Percentiles rank a stretch among this genome's conserved stretches.
Evolutionary conservation across 75 land plant genomes (phyloP).

Genomic region (Adiantum capillusveneris): DNA sequence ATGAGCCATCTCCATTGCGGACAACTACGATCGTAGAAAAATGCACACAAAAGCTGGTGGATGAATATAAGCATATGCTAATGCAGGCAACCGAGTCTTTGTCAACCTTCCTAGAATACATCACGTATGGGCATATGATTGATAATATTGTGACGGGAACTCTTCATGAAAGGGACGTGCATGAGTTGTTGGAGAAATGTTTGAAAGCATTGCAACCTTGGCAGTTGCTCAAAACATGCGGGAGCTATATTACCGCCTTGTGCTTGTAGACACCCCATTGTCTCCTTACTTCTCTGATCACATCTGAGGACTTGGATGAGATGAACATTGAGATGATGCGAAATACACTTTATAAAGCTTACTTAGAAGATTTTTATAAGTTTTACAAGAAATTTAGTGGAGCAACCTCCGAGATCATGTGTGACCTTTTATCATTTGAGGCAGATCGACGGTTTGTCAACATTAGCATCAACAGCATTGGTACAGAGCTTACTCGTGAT

Average conservation of each 20-base stretch:
- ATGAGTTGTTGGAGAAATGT: constrained; percentile 89
- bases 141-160: constrained; percentile 99
- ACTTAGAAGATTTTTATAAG: constrained; percentile 90
- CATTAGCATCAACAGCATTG: constrained; percentile 97
- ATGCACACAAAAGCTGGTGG: constrained; percentile 94
- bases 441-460: constrained; percentile 95
- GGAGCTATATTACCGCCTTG: constrained; percentile 93
- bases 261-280: constrained; percentile 95
- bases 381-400: constrained; percentile 99
- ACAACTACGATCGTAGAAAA: constrained; percentile 96
- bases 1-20: constrained; percentile 96
- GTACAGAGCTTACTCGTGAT: constrained; percentile 95
- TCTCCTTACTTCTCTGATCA: constrained; percentile 99
- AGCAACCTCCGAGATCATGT: constrained; percentile 95
- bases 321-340: constrained; percentile 99
- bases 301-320: constrained; percentile 99
- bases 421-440: constrained; percentile 91
- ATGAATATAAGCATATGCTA: constrained; percentile 89
- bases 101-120: constrained; percentile 91
- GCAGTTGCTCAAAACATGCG: constrained; percentile 99
- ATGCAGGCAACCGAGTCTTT: constrained; percentile 94
- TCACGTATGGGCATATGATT: constrained; percentile 99
- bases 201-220: constrained; percentile 82
- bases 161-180: constrained; percentile 98
- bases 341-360: constrained; percentile 98